Evolutionary conservation across 2,329 filamentous ascomycete genomes (phyloP).

Genomic region (Dichotomopilus funicola): DNA sequence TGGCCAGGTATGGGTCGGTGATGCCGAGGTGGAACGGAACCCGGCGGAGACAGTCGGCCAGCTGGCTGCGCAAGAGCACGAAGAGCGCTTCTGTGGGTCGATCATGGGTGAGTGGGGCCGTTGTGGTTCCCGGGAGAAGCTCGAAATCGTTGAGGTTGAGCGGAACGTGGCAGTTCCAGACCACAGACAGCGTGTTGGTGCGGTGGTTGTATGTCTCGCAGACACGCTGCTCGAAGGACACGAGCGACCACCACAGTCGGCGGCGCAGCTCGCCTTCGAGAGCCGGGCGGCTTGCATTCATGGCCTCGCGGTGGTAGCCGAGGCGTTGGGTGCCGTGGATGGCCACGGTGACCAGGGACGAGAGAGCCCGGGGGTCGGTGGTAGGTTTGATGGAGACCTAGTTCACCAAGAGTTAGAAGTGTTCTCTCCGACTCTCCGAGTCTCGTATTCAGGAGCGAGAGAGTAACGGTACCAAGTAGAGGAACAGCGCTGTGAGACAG

Average conservation of each 20-base stretch:
- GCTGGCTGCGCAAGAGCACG: constrained; percentile 33
- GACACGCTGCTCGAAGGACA: constrained; percentile 51
- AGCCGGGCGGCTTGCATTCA: constrained; percentile 19
- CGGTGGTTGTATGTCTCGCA: constrained; percentile 42
- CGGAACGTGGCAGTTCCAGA: constrained; percentile 38
- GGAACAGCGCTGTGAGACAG: constrained; percentile 48
- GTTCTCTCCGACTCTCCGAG: too few species aligned
- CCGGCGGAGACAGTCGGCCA: constrained; percentile 35
- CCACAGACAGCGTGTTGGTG: constrained; percentile 26
- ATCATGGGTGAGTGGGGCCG: constrained; percentile 24
- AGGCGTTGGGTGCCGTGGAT: constrained; percentile 53
- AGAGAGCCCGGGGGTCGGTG: constrained; percentile 45
- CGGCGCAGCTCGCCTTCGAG: constrained; percentile 55
- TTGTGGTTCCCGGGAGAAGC: constrained; percentile 36
- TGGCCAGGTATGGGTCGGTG: constrained; percentile 28
- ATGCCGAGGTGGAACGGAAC: constrained; percentile 31
- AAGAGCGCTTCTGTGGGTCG: constrained; percentile 39
- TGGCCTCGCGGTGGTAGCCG: constrained; percentile 46
- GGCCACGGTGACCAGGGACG: constrained; percentile 45
- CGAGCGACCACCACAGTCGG: constrained; percentile 55
- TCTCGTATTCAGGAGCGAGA: neutral
- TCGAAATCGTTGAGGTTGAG: constrained; percentile 42
- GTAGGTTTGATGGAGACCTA: constrained; percentile 42
- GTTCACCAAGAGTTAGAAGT: neutral
- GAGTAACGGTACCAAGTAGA: constrained; percentile 46